Conservation (phyloP, 176 grass and related monocot species). For the Cenchrus fungigraminus region DNA sequence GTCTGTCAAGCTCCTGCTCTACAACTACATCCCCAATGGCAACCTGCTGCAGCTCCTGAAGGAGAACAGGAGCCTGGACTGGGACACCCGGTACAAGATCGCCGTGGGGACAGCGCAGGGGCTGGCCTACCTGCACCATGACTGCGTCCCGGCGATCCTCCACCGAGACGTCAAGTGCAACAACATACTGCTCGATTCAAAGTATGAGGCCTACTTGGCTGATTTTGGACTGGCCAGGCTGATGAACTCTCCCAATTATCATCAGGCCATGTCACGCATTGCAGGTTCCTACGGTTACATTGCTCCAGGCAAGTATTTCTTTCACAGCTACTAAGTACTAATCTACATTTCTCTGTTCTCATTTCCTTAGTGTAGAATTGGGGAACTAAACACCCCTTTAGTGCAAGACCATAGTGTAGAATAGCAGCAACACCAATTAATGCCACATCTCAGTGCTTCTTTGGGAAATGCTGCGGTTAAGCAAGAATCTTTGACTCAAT, state of each 20-base stretch:
- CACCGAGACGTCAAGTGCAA: conserved; percentile 97
- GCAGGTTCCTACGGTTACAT: conserved; percentile 97
- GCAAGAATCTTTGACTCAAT: conserved; percentile 50
- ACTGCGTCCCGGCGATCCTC: conserved; percentile 82
- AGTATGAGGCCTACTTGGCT: conserved; percentile 85
- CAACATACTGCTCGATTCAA: conserved; percentile 90
- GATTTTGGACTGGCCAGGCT: conserved; percentile 97
- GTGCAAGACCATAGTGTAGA: not conserved
- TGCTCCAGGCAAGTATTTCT: conserved; percentile 79
- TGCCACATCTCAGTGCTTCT: conserved; percentile 20
- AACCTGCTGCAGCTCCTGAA: conserved; percentile 84
- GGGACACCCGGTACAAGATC: conserved; percentile 93
- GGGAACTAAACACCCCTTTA: too few relatives aligned
- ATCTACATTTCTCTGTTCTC: not conserved
- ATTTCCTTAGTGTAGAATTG: too few relatives aligned
- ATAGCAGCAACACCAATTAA: conserved; percentile 37
- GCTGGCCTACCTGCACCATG: conserved; percentile 90
- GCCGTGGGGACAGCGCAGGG: conserved; percentile 77
- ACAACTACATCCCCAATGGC: conserved; percentile 96
- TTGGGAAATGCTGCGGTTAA: conserved; percentile 26
- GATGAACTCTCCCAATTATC: conserved; percentile 93
- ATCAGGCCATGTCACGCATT: conserved; percentile 82
- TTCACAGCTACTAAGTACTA: not conserved
- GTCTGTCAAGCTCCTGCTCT: conserved; percentile 84
- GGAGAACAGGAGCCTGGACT: conserved; percentile 83